Percentiles rank a stretch among this genome's conserved stretches.
Evolutionary conservation across 164 flowering plant species (phyloP).

Genomic region (Stephania yunnanensis): DNA sequence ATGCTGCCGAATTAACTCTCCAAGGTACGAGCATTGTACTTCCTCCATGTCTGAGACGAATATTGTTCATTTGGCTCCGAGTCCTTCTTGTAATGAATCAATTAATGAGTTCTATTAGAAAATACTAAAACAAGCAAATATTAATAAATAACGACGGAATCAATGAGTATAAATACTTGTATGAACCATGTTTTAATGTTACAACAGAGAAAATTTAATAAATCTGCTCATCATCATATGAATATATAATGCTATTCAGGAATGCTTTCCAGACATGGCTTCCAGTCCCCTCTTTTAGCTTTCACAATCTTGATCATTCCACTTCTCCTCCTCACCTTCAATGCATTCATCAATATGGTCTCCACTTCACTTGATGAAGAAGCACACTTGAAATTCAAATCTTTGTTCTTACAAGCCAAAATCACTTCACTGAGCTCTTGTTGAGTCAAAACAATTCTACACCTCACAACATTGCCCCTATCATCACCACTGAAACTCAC

Average conservation of each 20-base stretch:
- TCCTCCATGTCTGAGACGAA: too few species aligned
- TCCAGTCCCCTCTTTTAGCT: not conserved
- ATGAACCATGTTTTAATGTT: too few species aligned
- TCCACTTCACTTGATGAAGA: not conserved
- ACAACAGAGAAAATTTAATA: too few species aligned
- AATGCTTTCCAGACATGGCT: not conserved
- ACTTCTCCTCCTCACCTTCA: constrained; percentile 4
- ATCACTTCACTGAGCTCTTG: not conserved
- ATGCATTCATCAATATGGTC: not conserved
- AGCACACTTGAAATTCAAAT: not conserved
- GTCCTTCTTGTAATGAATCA: too few species aligned
- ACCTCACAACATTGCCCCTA: not conserved
- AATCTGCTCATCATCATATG: too few species aligned
- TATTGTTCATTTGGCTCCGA: too few species aligned
- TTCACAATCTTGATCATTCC: not conserved
- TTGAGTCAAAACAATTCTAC: not conserved
- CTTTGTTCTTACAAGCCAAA: not conserved
- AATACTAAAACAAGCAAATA: too few species aligned
- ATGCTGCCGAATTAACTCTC: not conserved
- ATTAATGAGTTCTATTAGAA: too few species aligned
- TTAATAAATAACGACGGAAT: too few species aligned
- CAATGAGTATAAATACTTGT: too few species aligned
- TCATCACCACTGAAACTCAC: not conserved
- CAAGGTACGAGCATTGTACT: too few species aligned
- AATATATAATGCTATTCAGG: not conserved